Conservation (phyloP, 163 green algal species). For the Scenedesmus sp. region DNA sequence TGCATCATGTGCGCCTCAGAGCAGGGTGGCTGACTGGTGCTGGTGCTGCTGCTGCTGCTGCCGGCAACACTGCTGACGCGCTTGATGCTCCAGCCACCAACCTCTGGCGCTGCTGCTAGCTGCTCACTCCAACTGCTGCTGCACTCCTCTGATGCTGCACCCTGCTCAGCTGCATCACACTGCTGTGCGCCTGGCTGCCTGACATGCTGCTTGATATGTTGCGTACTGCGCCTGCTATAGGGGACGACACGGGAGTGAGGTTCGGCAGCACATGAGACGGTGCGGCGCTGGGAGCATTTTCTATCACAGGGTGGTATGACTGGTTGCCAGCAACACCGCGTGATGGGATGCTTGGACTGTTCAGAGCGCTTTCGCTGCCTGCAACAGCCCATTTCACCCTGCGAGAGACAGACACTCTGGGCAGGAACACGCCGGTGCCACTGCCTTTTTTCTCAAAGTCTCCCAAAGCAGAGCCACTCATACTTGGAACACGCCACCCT, state of each 20-base stretch:
- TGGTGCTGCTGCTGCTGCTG: slow-evolving; percentile 3
- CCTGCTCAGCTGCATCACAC: not conserved
- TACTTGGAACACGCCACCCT: not conserved
- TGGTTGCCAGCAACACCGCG: not conserved
- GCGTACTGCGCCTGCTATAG: not conserved
- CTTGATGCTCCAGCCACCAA: not conserved
- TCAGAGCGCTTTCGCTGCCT: not conserved
- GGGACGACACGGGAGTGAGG: not conserved
- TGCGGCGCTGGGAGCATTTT: not conserved
- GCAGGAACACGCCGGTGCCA: slow-evolving; percentile 12
- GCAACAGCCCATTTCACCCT: not conserved
- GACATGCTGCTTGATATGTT: not conserved
- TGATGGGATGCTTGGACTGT: not conserved
- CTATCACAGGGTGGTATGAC: not conserved
- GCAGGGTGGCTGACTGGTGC: not conserved
- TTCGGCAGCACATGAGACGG: not conserved
- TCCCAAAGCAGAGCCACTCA: not conserved
- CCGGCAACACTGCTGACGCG: not conserved
- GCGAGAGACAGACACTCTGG: not conserved
- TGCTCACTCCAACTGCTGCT: slow-evolving; percentile 13
- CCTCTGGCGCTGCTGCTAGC: not conserved
- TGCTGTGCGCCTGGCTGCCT: not conserved
- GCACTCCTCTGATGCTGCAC: not conserved
- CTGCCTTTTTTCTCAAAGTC: not conserved
- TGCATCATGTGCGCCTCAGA: not conserved